Conservation (phyloP, 495 filamentous ascomycete genomes). For the Aspergillus kassunensis region DNA sequence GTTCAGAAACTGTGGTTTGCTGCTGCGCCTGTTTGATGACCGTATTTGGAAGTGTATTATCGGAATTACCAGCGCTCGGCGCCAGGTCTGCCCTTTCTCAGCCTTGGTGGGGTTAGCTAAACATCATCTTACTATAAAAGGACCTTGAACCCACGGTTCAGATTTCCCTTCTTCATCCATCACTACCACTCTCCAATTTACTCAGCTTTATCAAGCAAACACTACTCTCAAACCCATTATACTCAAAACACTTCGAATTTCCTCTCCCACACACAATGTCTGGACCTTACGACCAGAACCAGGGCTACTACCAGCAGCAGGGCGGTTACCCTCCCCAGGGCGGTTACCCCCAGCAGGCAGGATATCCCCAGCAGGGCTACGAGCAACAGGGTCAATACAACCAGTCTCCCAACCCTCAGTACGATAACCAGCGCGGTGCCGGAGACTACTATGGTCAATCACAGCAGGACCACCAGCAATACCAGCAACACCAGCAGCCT, state of each 20-base stretch:
- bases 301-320: conserved; percentile 23
- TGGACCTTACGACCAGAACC: conserved; percentile 39
- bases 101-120: conserved; percentile 22
- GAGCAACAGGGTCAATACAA: conserved; percentile 24
- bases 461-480: conserved; percentile 21
- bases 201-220: neutral
- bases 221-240: neutral
- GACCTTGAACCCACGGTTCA: conserved; percentile 10
- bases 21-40: conserved; percentile 8
- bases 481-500: no score
- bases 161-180: conserved; percentile 19
- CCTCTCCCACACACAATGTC: conserved; percentile 30
- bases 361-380: conserved; percentile 29
- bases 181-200: no score
- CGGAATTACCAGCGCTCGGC: neutral
- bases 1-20: no score
- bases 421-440: conserved; percentile 21
- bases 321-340: conserved; percentile 24
- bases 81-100: conserved; percentile 1
- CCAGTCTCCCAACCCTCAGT: conserved; percentile 18
- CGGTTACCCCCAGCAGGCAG: conserved; percentile 23
- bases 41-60: conserved; percentile 2
- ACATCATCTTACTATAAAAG: conserved; percentile 18
- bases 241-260: neutral
- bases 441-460: conserved; percentile 33